These are phyloP conservation scores for Euphorbia tirucalli DNA, from an alignment of 345 rosid species.

Conservation along the genomic window DNA sequence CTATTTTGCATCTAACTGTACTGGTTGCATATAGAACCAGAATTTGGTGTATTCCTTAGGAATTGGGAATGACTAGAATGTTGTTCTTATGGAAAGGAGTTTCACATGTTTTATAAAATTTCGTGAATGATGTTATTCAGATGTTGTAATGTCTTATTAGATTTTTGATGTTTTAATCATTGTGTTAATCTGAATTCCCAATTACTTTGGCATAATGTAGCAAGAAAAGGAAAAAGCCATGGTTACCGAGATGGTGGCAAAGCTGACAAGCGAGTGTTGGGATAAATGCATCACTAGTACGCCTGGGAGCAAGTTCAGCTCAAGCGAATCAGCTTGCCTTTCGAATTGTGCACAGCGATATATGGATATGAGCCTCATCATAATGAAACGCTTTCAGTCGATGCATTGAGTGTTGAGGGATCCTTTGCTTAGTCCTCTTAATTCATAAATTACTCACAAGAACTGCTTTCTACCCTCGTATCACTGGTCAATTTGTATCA, in stretches of 20 bases:
- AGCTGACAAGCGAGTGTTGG: slow-evolving; percentile 86
- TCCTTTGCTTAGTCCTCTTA: neutral
- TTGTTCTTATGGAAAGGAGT: neutral
- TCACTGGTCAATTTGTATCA: neutral
- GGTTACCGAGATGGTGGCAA: slow-evolving; percentile 75
- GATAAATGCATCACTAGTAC: slow-evolving; percentile 83
- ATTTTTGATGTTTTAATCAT: neutral
- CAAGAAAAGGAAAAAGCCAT: slow-evolving; percentile 86
- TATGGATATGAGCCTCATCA: slow-evolving; percentile 68
- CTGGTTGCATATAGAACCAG: neutral
- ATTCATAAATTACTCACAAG: slow-evolving; percentile 8
- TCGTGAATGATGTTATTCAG: neutral
- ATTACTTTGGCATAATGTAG: slow-evolving; percentile 35
- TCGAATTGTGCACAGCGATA: slow-evolving; percentile 74
- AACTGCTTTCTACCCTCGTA: neutral
- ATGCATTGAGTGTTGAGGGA: slow-evolving; percentile 41
- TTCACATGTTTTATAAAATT: neutral
- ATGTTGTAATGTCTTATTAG: neutral
- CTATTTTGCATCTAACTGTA: neutral
- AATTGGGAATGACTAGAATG: neutral
- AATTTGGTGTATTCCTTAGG: neutral
- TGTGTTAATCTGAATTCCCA: neutral
- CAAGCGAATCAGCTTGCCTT: slow-evolving; percentile 77
- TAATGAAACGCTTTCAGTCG: slow-evolving; percentile 79
- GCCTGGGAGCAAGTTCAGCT: slow-evolving; percentile 94